Evolutionary conservation across 2,329 filamentous ascomycete species (phyloP).

Genomic region (Cadophora gregata): DNA sequence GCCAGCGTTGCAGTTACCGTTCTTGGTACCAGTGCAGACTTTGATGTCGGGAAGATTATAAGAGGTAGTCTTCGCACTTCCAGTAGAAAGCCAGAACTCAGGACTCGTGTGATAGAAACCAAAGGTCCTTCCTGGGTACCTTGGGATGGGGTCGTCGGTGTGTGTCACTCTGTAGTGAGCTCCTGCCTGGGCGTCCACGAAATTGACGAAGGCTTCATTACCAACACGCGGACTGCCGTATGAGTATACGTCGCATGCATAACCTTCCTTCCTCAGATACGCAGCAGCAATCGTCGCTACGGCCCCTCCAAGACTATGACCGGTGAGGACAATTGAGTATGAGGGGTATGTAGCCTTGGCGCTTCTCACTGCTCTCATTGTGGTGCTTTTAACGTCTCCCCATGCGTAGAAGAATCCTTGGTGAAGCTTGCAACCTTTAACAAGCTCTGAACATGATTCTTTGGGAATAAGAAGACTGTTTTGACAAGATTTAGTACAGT

Average conservation of each 20-base stretch:
- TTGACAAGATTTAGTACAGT: not conserved
- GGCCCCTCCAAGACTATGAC: slow-evolving; percentile 73
- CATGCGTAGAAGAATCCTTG: slow-evolving; percentile 65
- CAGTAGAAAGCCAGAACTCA: slow-evolving; percentile 67
- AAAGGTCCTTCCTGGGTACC: slow-evolving; percentile 55
- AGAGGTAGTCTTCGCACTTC: slow-evolving; percentile 43
- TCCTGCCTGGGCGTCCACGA: slow-evolving; percentile 59
- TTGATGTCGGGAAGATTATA: slow-evolving; percentile 51
- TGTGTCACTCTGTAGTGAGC: slow-evolving; percentile 70
- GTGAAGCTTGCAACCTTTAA: slow-evolving; percentile 50
- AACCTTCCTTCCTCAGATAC: slow-evolving; percentile 57
- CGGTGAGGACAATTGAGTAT: slow-evolving; percentile 63
- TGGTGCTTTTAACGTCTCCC: slow-evolving; percentile 53
- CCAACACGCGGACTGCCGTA: slow-evolving; percentile 72
- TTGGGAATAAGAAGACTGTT: slow-evolving; percentile 26
- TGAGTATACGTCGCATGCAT: slow-evolving; percentile 62
- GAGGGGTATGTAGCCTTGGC: slow-evolving; percentile 48
- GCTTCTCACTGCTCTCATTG: not conserved
- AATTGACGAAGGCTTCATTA: slow-evolving; percentile 59
- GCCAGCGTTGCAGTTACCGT: slow-evolving; percentile 57
- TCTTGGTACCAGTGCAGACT: slow-evolving; percentile 56
- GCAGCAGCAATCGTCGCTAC: slow-evolving; percentile 65
- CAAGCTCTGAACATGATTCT: slow-evolving; percentile 35
- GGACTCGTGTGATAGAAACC: slow-evolving; percentile 71
- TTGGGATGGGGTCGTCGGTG: slow-evolving; percentile 68